These are phyloP conservation scores for Cryphonectria carpinicola DNA, from an alignment of 2,329 filamentous ascomycete genomes.

Conservation along the genomic window DNA sequence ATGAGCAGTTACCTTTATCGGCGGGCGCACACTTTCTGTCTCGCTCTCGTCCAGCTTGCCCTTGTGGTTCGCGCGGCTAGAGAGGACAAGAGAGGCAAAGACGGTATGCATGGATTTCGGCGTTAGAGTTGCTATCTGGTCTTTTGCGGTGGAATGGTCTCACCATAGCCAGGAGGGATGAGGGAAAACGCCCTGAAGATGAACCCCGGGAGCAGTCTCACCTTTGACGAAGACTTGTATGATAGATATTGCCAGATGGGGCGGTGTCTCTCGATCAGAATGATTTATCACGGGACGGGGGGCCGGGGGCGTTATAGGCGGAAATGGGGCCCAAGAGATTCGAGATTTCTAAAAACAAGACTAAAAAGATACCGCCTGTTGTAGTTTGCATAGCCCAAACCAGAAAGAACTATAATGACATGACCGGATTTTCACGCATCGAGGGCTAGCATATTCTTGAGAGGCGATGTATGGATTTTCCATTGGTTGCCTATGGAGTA, in stretches of 20 bases:
- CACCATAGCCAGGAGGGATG: neutral
- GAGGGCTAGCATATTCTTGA: neutral
- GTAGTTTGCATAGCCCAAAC: slow-evolving; percentile 11
- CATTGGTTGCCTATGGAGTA: neutral
- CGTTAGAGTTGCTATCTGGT: slow-evolving; percentile 20
- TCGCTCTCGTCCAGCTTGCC: no score
- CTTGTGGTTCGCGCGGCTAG: neutral
- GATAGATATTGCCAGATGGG: neutral
- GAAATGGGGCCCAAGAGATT: neutral
- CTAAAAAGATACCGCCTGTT: slow-evolving; percentile 21
- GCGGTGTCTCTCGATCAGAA: neutral
- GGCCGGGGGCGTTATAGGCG: slow-evolving; percentile 13
- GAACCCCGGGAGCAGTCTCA: neutral
- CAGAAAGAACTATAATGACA: neutral
- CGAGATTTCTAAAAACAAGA: slow-evolving; percentile 16
- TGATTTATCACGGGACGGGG: neutral
- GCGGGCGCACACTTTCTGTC: neutral
- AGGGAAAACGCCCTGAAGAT: neutral
- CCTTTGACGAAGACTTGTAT: neutral
- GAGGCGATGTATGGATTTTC: slow-evolving; percentile 1
- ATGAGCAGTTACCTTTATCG: slow-evolving; percentile 39
- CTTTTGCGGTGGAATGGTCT: neutral
- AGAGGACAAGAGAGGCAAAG: slow-evolving; percentile 3
- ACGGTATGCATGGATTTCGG: slow-evolving; percentile 25
- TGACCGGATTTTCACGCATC: neutral